Conservation (phyloP, 768 basidiomycete genomes). For the Coprinellus micaceus region DNA sequence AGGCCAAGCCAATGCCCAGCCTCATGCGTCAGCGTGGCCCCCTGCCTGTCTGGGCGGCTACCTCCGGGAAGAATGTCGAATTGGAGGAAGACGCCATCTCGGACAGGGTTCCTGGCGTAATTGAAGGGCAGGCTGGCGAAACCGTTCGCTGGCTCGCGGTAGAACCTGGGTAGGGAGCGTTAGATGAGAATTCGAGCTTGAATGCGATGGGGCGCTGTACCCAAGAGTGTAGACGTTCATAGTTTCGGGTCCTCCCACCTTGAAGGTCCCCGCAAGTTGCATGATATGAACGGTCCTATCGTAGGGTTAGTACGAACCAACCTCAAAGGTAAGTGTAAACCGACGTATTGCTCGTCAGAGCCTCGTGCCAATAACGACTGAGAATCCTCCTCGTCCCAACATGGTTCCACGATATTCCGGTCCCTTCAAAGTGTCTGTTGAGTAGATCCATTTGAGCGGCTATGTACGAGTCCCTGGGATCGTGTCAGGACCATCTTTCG, state of each 20-base stretch:
- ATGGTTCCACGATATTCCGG: conserved; percentile 30
- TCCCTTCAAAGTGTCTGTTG: conserved; percentile 27
- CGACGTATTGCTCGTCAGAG: neutral
- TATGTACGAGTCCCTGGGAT: conserved; percentile 22
- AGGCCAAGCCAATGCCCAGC: conserved; percentile 34
- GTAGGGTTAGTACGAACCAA: conserved; percentile 8
- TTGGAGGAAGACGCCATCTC: conserved; percentile 34
- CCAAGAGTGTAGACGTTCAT: conserved; percentile 40
- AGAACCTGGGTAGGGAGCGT: conserved; percentile 23
- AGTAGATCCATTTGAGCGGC: conserved; percentile 28
- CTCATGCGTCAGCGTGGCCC: conserved; percentile 30
- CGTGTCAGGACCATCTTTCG: neutral
- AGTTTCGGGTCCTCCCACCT: conserved; percentile 26
- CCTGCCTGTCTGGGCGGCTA: conserved; percentile 25
- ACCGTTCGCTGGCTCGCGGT: conserved; percentile 20
- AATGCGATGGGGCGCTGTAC: conserved; percentile 12
- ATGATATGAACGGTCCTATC: conserved; percentile 15
- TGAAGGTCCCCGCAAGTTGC: conserved; percentile 26
- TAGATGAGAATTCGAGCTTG: conserved; percentile 18
- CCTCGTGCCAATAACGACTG: conserved; percentile 30
- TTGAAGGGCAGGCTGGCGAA: conserved; percentile 34
- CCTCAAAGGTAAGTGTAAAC: conserved; percentile 9
- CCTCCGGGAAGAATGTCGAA: conserved; percentile 29
- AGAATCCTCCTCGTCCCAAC: conserved; percentile 25
- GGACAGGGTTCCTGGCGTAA: conserved; percentile 25